Base-by-base conservation (phyloP, 441 rosid genomes). In the Aquilaria agallochum region DNA sequence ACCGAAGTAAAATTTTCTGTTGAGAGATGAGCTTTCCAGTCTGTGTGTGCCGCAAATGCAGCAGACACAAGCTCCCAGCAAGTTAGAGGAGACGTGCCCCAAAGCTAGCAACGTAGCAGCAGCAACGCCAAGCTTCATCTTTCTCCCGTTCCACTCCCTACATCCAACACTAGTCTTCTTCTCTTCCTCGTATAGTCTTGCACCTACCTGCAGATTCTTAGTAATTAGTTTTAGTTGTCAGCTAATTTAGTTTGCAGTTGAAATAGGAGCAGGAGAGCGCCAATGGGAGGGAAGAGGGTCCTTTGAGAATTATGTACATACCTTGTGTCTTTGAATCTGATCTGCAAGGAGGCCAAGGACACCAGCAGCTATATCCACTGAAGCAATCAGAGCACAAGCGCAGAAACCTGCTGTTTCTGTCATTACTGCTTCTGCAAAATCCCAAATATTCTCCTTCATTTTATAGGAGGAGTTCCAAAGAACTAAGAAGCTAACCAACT, bases 51-150 rank as follows among this genome's bases (percentile, higher is more conserved):
- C 72, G 47, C 69, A 72, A n/a, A 78, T 47, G 20, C 20, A 20
- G 59, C 79, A 72, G 49, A 59, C 57, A 33, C 63, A 75, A 10
- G 69, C 83, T 7, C 76, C 72, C 5, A 75, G 71, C 69, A 78
- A 30, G 15, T 78, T 75, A 10, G 70, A 45, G 13, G 48, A 11
- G 33, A 78, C 8, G 49, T 72, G 77, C 20, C 77, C 58, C 12
- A 64, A 11, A 13, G 73, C 75, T 15, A 64, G 65, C 31, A 75
- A 63, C 48, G 58, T 59, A 4, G 73, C 68, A 42, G 82, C 75
- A 3, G 34, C 71, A 5, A 78, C 47, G 30, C 71, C 77, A 7
- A 68, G 65, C 70, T 51, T 59, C 40, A 70, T 70, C 0, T 72
- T 71, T 48, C 42, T 50, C 32, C 30, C 42, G 10, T 58, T 57